Conservation (phyloP, 257 asterid species). For the Linaria vulgaris region DNA sequence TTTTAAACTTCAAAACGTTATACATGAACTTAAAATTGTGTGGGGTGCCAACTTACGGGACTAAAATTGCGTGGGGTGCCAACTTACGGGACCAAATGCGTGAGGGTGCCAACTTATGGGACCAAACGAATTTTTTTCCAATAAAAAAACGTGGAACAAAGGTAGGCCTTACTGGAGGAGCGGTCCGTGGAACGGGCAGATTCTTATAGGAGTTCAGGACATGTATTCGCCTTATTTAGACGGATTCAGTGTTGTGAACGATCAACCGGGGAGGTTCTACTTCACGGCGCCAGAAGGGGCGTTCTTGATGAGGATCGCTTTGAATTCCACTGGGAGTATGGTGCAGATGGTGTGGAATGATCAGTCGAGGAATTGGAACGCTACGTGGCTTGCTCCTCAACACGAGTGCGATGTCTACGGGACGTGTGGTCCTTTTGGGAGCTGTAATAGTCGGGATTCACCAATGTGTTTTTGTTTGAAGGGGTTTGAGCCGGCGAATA, state of each 20-base stretch:
- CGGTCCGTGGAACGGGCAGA: slow-evolving; percentile 68
- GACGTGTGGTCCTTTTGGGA: slow-evolving; percentile 39
- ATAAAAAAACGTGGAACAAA: slow-evolving; percentile 47
- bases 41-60: too few relatives aligned
- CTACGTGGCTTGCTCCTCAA: not conserved
- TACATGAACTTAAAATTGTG: too few relatives aligned
- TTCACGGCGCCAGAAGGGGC: slow-evolving; percentile 19
- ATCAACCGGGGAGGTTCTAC: not conserved
- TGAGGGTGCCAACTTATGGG: too few relatives aligned
- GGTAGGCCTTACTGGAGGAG: slow-evolving; percentile 46
- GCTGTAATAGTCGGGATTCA: slow-evolving; percentile 34
- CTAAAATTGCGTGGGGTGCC: too few relatives aligned
- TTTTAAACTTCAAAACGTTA: too few relatives aligned
- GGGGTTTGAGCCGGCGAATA: slow-evolving; percentile 43
- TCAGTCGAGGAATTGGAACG: not conserved
- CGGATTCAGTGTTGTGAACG: slow-evolving; percentile 36
- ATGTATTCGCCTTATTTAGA: slow-evolving; percentile 48
- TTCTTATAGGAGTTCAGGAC: slow-evolving; percentile 48
- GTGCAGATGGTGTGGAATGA: not conserved
- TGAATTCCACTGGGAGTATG: slow-evolving; percentile 15
- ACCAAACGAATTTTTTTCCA: too few relatives aligned
- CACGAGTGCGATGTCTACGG: slow-evolving; percentile 25
- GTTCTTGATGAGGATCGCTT: not conserved
- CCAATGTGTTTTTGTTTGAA: slow-evolving; percentile 47
- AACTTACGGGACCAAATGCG: too few relatives aligned